Evolutionary conservation across 2,329 filamentous ascomycete species (phyloP).

Genomic region (Phialocephala subalpina): DNA sequence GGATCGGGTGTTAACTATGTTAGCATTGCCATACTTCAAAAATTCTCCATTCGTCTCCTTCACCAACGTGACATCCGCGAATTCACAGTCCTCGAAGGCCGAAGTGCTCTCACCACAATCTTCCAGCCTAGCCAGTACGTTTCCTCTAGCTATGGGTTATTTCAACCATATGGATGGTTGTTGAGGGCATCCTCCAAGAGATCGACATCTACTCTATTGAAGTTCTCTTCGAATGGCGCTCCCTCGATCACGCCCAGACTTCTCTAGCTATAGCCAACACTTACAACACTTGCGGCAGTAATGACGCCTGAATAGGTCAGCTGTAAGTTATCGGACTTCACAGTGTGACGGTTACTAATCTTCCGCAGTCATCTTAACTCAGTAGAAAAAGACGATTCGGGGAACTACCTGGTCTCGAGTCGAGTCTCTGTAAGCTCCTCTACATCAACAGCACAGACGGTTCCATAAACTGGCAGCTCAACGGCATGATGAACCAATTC

Average conservation of each 20-base stretch:
- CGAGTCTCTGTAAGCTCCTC: background rate
- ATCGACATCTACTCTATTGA: background rate
- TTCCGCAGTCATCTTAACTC: no score
- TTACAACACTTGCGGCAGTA: background rate
- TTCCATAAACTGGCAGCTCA: slow-evolving; percentile 2
- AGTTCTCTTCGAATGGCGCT: slow-evolving; percentile 17
- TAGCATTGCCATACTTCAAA: no score
- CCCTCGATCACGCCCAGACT: slow-evolving; percentile 9
- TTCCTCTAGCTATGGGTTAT: background rate
- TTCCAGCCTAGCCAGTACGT: background rate
- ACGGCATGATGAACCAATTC: slow-evolving; percentile 1
- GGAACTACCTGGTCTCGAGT: slow-evolving; percentile 7
- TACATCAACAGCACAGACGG: slow-evolving; percentile 7
- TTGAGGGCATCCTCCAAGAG: slow-evolving; percentile 6
- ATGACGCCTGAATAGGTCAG: background rate
- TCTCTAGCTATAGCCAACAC: background rate
- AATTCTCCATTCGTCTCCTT: no score
- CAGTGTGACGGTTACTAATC: no score
- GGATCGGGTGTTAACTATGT: no score
- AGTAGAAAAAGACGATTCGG: background rate
- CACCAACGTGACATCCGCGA: background rate
- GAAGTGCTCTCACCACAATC: background rate
- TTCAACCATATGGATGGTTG: background rate
- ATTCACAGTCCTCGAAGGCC: background rate
- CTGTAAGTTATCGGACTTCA: no score